Base-by-base conservation (phyloP, 228 moss, liverwort and hornwort genomes). In the Sphagnum magellanicum region DNA sequence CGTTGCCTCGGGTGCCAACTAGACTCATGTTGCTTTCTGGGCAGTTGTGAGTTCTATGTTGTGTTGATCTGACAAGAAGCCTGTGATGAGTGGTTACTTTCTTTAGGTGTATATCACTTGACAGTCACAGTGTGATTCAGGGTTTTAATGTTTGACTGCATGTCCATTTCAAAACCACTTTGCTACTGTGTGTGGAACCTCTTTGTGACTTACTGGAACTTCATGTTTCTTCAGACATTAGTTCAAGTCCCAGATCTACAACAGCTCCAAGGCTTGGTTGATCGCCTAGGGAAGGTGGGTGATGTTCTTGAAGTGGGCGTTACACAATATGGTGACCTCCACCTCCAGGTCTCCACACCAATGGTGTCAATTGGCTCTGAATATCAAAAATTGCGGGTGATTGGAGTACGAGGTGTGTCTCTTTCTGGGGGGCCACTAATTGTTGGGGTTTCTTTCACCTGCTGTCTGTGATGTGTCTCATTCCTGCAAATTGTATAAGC, bases 271-370 rank as follows among this genome's bases (percentile, higher is more conserved):
- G 87, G 82, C 62, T 78, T 98, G 73, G 87, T 92, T 72, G 98
- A 98, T 74, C 90, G 90, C 68, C 86, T 98, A 49, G 90, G 87
- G 70, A 98, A 98, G 74, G 74, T 98, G 64, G 92, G 98, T 63
- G 98, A 93, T 17, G 82, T 92, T 5, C 93, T 98, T 16, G 87
- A 93, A 74, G 90, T 98, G 68, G 97, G 81, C 64, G 93, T 98
- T 32, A 90, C 98, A 61, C 93, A 92, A 69, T 93, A 89, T 71
- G 98, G 91, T 72, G 98, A 98, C 73, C 79, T 98, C 49, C 98
- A 98, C 71, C 82, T 98, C 66, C 92, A 89, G 63, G 92, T 98
- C 32, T 87, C 93, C 50, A 91, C 90, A 61, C 83, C 92, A 8
- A 79, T 92, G 72, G 98, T 98, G 72, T 94, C 90, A 65, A 80